phyloP scores from a whole-genome alignment of 371 early-diverging fungal genomes.

The Mortierella sp. region DNA sequence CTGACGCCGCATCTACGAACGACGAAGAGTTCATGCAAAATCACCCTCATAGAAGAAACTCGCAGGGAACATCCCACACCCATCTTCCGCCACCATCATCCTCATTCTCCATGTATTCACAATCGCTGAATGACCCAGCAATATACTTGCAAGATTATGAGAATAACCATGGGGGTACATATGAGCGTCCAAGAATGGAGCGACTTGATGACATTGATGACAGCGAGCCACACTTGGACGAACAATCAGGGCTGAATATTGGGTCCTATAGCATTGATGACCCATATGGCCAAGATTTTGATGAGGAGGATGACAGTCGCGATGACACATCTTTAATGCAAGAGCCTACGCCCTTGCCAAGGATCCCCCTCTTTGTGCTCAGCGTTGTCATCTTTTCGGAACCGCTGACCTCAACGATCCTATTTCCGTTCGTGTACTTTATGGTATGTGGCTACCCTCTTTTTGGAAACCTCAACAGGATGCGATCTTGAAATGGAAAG shows the following conservation, averaged over 20 bases:
- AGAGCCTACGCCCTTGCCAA: constrained; percentile 63
- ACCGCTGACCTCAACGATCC: constrained; percentile 72
- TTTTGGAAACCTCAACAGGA: not conserved
- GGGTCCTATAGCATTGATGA: not conserved
- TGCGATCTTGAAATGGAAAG: constrained; percentile 15
- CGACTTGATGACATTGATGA: constrained; percentile 31
- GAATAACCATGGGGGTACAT: not conserved
- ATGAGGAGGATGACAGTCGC: not conserved
- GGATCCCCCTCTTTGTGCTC: constrained; percentile 67
- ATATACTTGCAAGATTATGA: constrained; percentile 4
- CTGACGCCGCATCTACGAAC: not conserved
- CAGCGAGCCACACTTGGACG: not conserved
- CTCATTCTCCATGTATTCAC: not conserved
- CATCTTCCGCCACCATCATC: not conserved
- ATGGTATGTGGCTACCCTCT: constrained; percentile 53
- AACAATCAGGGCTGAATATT: not conserved
- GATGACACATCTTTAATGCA: constrained; percentile 11
- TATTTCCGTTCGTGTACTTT: constrained; percentile 75
- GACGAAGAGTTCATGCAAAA: not conserved
- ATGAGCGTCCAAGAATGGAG: constrained; percentile 4
- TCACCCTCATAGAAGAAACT: not conserved
- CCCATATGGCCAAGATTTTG: not conserved
- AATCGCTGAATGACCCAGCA: not conserved
- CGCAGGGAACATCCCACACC: not conserved
- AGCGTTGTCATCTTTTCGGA: constrained; percentile 73